phyloP scores from a whole-genome alignment of 75 land plant genomes.

The Pinus tabuliformis region DNA sequence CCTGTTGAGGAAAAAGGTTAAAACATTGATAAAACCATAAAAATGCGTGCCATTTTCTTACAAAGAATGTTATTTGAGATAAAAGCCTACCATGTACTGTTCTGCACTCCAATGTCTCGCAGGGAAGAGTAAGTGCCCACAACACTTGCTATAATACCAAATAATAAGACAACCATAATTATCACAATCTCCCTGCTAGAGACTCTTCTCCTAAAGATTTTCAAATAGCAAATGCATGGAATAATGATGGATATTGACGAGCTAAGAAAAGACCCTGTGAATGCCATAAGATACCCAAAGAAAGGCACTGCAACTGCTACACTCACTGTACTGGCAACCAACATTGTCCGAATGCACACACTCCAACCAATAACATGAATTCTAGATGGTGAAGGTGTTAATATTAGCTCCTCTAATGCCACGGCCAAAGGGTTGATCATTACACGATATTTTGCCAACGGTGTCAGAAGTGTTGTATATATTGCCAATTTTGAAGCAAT shows the following conservation, averaged over 20 bases:
- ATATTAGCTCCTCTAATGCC: not conserved
- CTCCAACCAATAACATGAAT: too few species aligned
- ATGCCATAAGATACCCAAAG: constrained; percentile 77
- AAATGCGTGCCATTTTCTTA: too few species aligned
- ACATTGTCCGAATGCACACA: constrained; percentile 38
- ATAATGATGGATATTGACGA: constrained; percentile 57
- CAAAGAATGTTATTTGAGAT: too few species aligned
- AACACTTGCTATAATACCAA: constrained; percentile 25
- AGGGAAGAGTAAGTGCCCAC: constrained; percentile 51
- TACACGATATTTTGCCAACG: not conserved
- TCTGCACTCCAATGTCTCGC: constrained; percentile 12
- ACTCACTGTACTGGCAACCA: constrained; percentile 55
- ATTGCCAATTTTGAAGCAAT: constrained; percentile 19
- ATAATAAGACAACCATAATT: constrained; percentile 19
- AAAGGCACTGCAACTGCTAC: constrained; percentile 74
- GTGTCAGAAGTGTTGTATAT: constrained; percentile 14
- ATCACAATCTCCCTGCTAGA: constrained; percentile 19
- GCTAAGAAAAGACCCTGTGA: constrained; percentile 84
- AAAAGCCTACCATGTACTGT: too few species aligned
- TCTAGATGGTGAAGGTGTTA: not conserved
- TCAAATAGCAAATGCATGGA: constrained; percentile 81
- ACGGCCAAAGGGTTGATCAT: not conserved
- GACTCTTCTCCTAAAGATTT: constrained; percentile 26
- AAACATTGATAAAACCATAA: too few species aligned
- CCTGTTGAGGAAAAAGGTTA: too few species aligned